Base-by-base conservation (phyloP, 192 early-diverging fungal species). In the Coemansia sp. region DNA sequence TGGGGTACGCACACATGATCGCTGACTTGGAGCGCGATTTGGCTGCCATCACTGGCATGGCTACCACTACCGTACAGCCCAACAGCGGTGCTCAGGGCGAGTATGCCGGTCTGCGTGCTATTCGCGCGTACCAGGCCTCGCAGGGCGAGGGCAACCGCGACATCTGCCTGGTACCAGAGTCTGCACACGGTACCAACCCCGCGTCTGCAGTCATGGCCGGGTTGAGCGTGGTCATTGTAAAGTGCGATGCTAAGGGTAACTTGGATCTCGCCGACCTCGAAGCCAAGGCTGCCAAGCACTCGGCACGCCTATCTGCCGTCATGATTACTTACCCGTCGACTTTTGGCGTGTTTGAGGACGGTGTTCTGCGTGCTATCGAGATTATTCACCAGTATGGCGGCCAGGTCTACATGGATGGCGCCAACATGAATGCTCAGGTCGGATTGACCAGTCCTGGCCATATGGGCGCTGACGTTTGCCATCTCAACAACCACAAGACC, bases 251-350 rank as follows among this genome's bases (percentile, higher is more conserved):
- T 66, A 87, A 94, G 62, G 97, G 95, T 70, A 91, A 95, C 86
- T 82, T 99, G 65, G 95, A 99, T 71, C 86, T 96, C 67, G 87
- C 59, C 6, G 97, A 99, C 70, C 85, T 99, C 31, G 84, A 88
- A 71, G 87, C 86, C 58, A 97, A 97, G 86, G 95, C 95, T 40
- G 78, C 65, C 45, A 91, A 95, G 88, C 84, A 96, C 83, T 88
- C 89, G 80, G 91, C 94, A 45, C 74, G 66, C 16, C 87, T 99
- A 56, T 91, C 97, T 23, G 95, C 94, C 10, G 89, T 94, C 64
- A 99, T 99, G 97, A 95, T 99, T 72, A 99, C 97, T 5, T 99
- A 99, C 65, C 97, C 97, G 36, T 98, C 95, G 56, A 99, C 97
- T 16, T 99, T 92, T 82, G 97, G 97, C 70, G 94, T 97, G 65